Percentiles rank a stretch among this genome's conserved stretches.
These are phyloP conservation scores for Penicillium sp. DNA, from an alignment of 2,329 filamentous ascomycete species.

Conservation along the genomic window DNA sequence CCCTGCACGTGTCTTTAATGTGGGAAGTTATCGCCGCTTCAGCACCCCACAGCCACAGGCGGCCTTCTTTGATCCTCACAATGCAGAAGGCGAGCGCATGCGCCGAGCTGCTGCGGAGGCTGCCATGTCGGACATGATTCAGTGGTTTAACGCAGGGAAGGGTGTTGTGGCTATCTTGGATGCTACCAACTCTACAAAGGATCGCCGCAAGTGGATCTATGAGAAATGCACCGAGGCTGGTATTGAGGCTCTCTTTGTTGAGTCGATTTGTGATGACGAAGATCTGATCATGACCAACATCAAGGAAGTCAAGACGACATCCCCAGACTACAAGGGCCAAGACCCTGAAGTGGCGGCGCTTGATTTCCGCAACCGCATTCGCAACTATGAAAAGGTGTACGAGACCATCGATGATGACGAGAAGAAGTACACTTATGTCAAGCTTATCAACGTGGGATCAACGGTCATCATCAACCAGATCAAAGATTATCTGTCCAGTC, in stretches of 20 bases:
- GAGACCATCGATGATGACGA: slow-evolving; percentile 90
- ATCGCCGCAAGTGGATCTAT: slow-evolving; percentile 85
- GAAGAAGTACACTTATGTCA: slow-evolving; percentile 86
- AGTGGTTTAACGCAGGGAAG: slow-evolving; percentile 76
- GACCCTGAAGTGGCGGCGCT: slow-evolving; percentile 87
- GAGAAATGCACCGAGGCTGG: slow-evolving; percentile 72
- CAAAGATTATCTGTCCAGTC: slow-evolving; percentile 92
- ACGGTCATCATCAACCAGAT: slow-evolving; percentile 98
- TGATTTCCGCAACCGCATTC: slow-evolving; percentile 91
- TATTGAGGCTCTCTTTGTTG: slow-evolving; percentile 91
- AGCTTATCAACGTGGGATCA: slow-evolving; percentile 93
- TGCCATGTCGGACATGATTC: slow-evolving; percentile 88
- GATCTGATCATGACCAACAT: slow-evolving; percentile 98
- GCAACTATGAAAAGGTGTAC: slow-evolving; percentile 97
- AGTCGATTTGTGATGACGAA: slow-evolving; percentile 95
- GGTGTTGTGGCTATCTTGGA: slow-evolving; percentile 92
- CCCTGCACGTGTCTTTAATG: slow-evolving; percentile 91
- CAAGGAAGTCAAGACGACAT: slow-evolving; percentile 93
- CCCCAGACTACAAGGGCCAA: slow-evolving; percentile 89
- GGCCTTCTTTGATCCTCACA: slow-evolving; percentile 91
- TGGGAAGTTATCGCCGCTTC: slow-evolving; percentile 89
- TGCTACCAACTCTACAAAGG: slow-evolving; percentile 93
- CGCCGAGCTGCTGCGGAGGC: slow-evolving; percentile 86
- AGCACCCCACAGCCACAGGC: slow-evolving; percentile 87
- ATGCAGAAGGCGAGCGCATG: slow-evolving; percentile 85